phyloP scores from a whole-genome alignment of 2,329 filamentous ascomycete genomes.

The Pestalotiopsis sp. region DNA sequence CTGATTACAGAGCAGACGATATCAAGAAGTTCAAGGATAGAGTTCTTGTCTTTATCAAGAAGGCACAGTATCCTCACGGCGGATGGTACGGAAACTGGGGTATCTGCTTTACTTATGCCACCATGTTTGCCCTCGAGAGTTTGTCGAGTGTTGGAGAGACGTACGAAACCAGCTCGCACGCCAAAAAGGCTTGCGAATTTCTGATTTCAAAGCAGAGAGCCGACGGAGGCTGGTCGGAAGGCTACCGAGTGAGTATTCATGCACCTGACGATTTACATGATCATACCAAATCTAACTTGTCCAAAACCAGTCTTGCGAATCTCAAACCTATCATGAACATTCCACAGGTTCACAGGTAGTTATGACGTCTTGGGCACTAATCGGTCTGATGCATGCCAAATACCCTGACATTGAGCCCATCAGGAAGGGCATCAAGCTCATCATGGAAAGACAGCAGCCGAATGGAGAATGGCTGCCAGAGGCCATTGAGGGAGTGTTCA shows the following conservation, averaged over 20 bases:
- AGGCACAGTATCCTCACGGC: constrained; percentile 77
- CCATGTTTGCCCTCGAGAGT: constrained; percentile 93
- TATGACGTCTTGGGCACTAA: constrained; percentile 89
- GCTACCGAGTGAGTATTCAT: constrained; percentile 65
- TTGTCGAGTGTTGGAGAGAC: constrained; percentile 81
- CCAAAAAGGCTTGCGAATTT: constrained; percentile 81
- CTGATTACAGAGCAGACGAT: constrained; percentile 76
- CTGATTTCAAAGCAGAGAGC: constrained; percentile 80
- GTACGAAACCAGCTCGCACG: constrained; percentile 72
- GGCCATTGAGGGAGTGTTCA: constrained; percentile 96
- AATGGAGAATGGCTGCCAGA: constrained; percentile 97
- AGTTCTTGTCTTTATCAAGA: constrained; percentile 83
- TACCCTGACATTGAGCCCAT: constrained; percentile 78
- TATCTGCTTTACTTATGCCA: constrained; percentile 96
- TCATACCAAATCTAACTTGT: constrained; percentile 17
- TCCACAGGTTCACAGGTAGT: constrained; percentile 81
- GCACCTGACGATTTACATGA: background rate
- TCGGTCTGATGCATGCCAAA: constrained; percentile 79
- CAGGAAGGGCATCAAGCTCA: constrained; percentile 73
- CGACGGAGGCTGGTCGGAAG: constrained; percentile 97
- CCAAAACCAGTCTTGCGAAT: constrained; percentile 69
- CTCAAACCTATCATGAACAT: constrained; percentile 75
- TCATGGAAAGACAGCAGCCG: constrained; percentile 81
- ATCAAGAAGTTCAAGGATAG: constrained; percentile 73
- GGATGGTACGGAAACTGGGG: constrained; percentile 98